Conservation (phyloP, 2,329 filamentous ascomycete genomes). For the Arthroderma sp. region DNA sequence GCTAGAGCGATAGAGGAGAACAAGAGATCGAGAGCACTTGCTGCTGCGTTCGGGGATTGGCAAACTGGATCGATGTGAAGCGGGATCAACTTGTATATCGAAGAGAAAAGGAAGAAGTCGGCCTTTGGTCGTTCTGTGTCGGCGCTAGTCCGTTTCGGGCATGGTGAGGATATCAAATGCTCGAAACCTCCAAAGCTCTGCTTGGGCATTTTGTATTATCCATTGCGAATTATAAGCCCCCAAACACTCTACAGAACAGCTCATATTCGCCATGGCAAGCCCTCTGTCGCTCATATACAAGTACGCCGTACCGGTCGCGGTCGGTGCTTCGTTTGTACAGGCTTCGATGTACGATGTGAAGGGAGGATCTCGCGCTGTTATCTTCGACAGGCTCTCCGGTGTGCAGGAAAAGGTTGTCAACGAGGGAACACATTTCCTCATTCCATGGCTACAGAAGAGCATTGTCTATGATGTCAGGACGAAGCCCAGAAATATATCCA, state of each 20-base stretch:
- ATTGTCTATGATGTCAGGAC: constrained; percentile 97
- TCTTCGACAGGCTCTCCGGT: constrained; percentile 87
- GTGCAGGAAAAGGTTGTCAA: constrained; percentile 88
- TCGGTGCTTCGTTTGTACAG: constrained; percentile 56
- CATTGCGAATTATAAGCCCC: neutral
- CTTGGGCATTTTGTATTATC: neutral
- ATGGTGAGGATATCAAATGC: constrained; percentile 1
- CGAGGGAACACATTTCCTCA: constrained; percentile 91
- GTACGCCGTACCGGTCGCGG: constrained; percentile 57
- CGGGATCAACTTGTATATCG: neutral
- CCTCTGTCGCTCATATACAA: constrained; percentile 27
- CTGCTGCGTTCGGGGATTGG: neutral
- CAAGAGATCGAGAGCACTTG: neutral
- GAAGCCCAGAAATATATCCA: constrained; percentile 92
- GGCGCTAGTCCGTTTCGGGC: constrained; percentile 1
- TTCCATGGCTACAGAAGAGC: constrained; percentile 90
- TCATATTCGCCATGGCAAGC: constrained; percentile 5
- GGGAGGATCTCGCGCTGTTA: constrained; percentile 86
- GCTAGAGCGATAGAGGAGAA: neutral
- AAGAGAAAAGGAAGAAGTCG: neutral
- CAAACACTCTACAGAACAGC: neutral
- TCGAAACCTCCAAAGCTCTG: neutral
- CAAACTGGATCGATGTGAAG: neutral
- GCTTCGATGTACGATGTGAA: constrained; percentile 93
- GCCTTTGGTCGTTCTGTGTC: neutral